Evolutionary conservation across 2,329 filamentous ascomycete genomes (phyloP).

Genomic region (Cytospora piceae): DNA sequence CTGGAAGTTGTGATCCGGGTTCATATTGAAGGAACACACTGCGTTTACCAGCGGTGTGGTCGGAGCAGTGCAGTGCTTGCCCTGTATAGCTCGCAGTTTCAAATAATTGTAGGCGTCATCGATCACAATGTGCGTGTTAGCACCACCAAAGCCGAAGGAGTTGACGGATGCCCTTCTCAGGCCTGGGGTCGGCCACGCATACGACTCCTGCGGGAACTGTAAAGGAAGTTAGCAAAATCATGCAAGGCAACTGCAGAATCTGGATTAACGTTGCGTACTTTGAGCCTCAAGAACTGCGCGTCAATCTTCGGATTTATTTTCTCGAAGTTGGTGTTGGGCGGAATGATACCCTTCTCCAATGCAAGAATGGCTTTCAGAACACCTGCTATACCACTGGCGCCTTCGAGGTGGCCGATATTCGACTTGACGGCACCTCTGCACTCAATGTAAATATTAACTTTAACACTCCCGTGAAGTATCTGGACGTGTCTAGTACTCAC

Average conservation of each 20-base stretch:
- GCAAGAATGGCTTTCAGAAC: conserved; percentile 40
- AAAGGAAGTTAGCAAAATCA: background rate
- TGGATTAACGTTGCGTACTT: background rate
- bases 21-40: too few relatives aligned
- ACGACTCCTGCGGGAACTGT: conserved; percentile 24
- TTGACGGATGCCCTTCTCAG: conserved; percentile 38
- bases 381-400: conserved; percentile 35
- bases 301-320: conserved; percentile 28
- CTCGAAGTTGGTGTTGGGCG: conserved; percentile 34
- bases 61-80: background rate
- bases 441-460: too few relatives aligned
- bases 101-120: conserved; percentile 17
- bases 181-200: background rate
- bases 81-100: background rate
- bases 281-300: conserved; percentile 31
- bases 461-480: background rate
- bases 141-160: conserved; percentile 50
- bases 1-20: background rate
- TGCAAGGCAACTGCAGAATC: background rate
- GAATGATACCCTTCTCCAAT: conserved; percentile 38
- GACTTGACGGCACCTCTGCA: conserved; percentile 34
- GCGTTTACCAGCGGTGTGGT: background rate
- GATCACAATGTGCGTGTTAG: conserved; percentile 46
- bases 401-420: conserved; percentile 42
- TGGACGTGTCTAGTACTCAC: background rate